Evolutionary conservation across 176 grass and related monocot species (phyloP), one percentile per base, ranked within the genome.

Genomic region (Triticum monococcum): DNA sequence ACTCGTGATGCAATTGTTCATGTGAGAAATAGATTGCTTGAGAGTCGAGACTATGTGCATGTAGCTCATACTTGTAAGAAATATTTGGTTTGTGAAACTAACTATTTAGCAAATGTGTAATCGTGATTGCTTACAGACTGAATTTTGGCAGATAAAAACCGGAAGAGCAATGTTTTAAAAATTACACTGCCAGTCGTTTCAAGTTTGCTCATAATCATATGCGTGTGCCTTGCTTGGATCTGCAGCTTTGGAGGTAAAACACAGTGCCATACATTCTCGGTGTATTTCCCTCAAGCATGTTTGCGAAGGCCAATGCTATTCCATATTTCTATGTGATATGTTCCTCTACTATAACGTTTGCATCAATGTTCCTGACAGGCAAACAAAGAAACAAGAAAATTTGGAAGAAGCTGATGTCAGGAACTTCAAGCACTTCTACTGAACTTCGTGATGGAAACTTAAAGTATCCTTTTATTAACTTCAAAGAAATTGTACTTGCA

Each of bases 181-280:
- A 83, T 83, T 83, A 8, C 22, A 69, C 35, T 72, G 48, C 50
- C 54, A 14, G 81, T 68, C 9, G 12, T 31, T 7, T 46, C 46
- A 79, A 88, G 64, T 79, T 30, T 88, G 73, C 52, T 67, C 57
- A 73, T 69, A 72, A 26, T 25, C 81, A 59, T 84, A 79, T 46
- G 72, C 24, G n/a, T 37, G 22, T 78, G 2, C 17, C 48, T 59
- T 82, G 12, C 57, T 37, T 38, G 80, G 65, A 59, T 54, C 45
- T 71, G 31, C 31, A 59, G 16, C 7, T 36, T 30, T 7, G 13
- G 67, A 83, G 80, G 80, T 83, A 83, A 7, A 48, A 26, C 20
- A 82, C 46, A 36, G 10, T 70, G 33, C 43, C 41, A 31, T 36
- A 35, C 11, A 23, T 70, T 48, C 12, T 33, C 50, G 13, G 2